These are phyloP conservation scores for Paradendryphiella salina DNA, from an alignment of 2,329 filamentous ascomycete genomes.

Conservation along the genomic window DNA sequence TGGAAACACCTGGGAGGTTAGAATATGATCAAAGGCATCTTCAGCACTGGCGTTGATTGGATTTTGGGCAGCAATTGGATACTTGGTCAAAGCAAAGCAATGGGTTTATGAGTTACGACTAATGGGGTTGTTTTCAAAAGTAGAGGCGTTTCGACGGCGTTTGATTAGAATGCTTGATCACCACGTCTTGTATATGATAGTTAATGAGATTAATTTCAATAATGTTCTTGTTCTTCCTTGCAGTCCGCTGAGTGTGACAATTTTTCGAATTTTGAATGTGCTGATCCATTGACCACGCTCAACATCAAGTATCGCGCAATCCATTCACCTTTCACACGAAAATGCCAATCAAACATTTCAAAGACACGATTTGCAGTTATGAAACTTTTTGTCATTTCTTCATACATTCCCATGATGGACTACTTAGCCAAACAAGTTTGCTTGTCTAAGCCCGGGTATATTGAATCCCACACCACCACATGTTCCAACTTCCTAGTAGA, in stretches of 20 bases:
- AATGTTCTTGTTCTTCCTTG: not conserved
- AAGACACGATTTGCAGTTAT: conserved; percentile 19
- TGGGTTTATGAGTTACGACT: conserved; percentile 11
- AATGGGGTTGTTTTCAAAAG: conserved; percentile 7
- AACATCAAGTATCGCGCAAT: not conserved
- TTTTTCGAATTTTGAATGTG: not conserved
- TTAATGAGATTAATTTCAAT: conserved; percentile 10
- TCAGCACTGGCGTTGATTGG: conserved; percentile 19
- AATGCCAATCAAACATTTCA: not conserved
- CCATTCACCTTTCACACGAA: too few relatives aligned
- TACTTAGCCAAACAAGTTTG: conserved; percentile 32
- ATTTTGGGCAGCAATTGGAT: not conserved
- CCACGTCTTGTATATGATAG: conserved; percentile 15
- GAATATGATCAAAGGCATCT: not conserved
- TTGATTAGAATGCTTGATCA: not conserved
- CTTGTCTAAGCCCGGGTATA: conserved; percentile 37
- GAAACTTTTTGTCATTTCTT: conserved; percentile 37
- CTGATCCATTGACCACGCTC: not conserved
- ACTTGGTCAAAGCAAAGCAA: conserved; percentile 2
- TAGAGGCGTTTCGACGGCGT: conserved; percentile 4
- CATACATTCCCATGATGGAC: conserved; percentile 35
- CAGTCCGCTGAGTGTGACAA: not conserved
- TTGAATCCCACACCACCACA: conserved; percentile 30
- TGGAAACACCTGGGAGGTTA: not conserved
- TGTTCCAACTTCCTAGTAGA: conserved; percentile 70